Evolutionary conservation across 2,329 filamentous ascomycete species (phyloP).

Genomic region (Fusarium verrucosum): DNA sequence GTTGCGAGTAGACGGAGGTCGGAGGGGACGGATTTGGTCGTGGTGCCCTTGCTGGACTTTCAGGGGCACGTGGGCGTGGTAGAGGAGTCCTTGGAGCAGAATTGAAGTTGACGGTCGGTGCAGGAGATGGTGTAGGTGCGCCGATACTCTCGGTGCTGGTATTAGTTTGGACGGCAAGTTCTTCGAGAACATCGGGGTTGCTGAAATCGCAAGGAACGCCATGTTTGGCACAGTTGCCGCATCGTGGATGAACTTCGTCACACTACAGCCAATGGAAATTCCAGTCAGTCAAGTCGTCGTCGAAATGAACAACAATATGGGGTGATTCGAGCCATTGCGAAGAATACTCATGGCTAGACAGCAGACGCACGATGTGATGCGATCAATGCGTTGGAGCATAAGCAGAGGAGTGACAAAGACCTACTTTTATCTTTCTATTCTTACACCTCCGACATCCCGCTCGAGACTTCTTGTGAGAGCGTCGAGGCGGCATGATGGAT

Average conservation of each 20-base stretch:
- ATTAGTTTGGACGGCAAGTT: slow-evolving; percentile 54
- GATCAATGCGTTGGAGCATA: slow-evolving; percentile 16
- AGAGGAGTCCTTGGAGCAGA: slow-evolving; percentile 40
- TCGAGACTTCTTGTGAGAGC: slow-evolving; percentile 76
- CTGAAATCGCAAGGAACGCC: slow-evolving; percentile 74
- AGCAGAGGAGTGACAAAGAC: slow-evolving; percentile 13
- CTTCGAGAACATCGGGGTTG: slow-evolving; percentile 57
- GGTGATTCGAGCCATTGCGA: slow-evolving; percentile 1
- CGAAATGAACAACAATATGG: not conserved
- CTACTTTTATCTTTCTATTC: slow-evolving; percentile 74
- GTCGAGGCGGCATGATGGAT: slow-evolving; percentile 66
- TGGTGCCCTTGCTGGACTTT: slow-evolving; percentile 30
- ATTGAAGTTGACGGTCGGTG: slow-evolving; percentile 32
- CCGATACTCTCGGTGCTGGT: slow-evolving; percentile 43
- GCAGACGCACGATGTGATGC: slow-evolving; percentile 3
- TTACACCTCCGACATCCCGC: slow-evolving; percentile 74
- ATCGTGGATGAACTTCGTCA: slow-evolving; percentile 72
- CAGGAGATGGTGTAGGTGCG: slow-evolving; percentile 39
- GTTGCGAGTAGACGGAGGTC: slow-evolving; percentile 50
- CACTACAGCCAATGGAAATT: slow-evolving; percentile 55
- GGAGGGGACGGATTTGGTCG: slow-evolving; percentile 41
- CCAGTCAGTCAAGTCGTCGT: slow-evolving; percentile 24
- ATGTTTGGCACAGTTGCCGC: slow-evolving; percentile 73
- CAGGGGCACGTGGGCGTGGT: slow-evolving; percentile 37
- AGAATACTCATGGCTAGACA: not conserved